Conservation (phyloP, 306 rosid species). For the Malus sieversii region DNA sequence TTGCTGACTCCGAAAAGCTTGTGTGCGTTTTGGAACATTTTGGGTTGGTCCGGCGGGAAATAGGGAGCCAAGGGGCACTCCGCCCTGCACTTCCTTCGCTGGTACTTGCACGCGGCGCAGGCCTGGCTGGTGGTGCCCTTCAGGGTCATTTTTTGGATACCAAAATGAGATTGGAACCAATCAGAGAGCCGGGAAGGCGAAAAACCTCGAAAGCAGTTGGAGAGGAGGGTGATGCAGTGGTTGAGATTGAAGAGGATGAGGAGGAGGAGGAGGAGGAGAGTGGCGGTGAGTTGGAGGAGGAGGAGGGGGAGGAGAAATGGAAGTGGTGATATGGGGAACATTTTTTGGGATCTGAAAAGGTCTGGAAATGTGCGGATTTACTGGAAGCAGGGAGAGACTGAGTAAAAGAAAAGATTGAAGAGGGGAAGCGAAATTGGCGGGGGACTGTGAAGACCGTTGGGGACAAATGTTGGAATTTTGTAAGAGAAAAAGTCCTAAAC, state of each 20-base stretch:
- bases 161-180: neutral
- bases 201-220: neutral
- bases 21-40: conserved; percentile 54
- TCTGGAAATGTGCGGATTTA: conserved; percentile 12
- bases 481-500: neutral
- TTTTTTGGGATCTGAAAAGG: conserved; percentile 12
- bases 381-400: conserved; percentile 6
- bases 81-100: conserved; percentile 55
- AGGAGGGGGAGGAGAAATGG: neutral
- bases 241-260: neutral
- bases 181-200: neutral
- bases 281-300: neutral
- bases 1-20: conserved; percentile 68
- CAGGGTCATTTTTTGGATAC: conserved; percentile 38
- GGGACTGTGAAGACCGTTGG: neutral
- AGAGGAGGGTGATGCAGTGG: neutral
- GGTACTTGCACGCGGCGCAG: conserved; percentile 72
- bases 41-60: conserved; percentile 71
- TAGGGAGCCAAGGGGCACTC: conserved; percentile 61
- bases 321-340: neutral
- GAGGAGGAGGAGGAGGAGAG: neutral
- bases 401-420: conserved; percentile 10
- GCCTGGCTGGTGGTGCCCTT: conserved; percentile 67
- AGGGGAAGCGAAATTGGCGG: conserved; percentile 4
- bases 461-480: neutral